Evolutionary conservation across 2,329 filamentous ascomycete species (phyloP).

Genomic region (Berkeleyomyces basicola): DNA sequence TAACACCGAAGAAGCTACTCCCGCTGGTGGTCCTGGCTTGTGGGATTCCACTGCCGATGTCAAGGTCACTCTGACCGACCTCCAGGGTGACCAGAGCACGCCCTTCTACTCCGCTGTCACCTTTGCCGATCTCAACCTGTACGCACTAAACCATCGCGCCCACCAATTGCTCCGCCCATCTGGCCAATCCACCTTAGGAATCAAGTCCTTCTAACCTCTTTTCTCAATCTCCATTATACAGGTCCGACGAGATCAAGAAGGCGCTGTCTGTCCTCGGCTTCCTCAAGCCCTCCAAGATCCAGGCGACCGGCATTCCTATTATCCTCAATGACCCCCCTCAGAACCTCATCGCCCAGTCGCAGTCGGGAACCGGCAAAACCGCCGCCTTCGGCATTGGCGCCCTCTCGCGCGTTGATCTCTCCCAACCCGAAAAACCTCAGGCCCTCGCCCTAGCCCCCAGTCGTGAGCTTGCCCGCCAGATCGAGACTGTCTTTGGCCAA

Average conservation of each 20-base stretch:
- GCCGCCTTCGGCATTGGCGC: slow-evolving; percentile 91
- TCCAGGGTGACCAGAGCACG: slow-evolving; percentile 72
- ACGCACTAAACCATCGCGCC: slow-evolving; percentile 17
- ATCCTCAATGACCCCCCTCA: slow-evolving; percentile 72
- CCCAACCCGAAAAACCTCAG: slow-evolving; percentile 53
- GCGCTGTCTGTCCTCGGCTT: slow-evolving; percentile 73
- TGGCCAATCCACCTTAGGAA: neutral
- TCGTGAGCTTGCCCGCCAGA: slow-evolving; percentile 87
- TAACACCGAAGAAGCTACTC: slow-evolving; percentile 22
- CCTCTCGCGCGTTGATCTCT: slow-evolving; percentile 68
- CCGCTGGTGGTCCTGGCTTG: slow-evolving; percentile 34
- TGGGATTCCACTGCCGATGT: slow-evolving; percentile 71
- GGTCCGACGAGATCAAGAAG: slow-evolving; percentile 45
- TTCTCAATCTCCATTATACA: slow-evolving; percentile 2
- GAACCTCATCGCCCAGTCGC: slow-evolving; percentile 97
- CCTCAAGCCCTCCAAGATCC: slow-evolving; percentile 91
- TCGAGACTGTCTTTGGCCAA: slow-evolving; percentile 63
- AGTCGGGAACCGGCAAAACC: slow-evolving; percentile 96
- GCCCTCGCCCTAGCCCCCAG: slow-evolving; percentile 81
- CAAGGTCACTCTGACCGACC: slow-evolving; percentile 78
- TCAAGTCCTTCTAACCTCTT: slow-evolving; percentile 7
- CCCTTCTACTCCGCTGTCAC: slow-evolving; percentile 71
- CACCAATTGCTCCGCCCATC: neutral
- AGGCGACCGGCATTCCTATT: slow-evolving; percentile 83
- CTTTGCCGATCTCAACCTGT: slow-evolving; percentile 80